A percentile compares a stretch with the other conserved stretches of the same genome.
Conservation (phyloP, 352 stramenopile genomes). For the Phytophthora sansomeana region DNA sequence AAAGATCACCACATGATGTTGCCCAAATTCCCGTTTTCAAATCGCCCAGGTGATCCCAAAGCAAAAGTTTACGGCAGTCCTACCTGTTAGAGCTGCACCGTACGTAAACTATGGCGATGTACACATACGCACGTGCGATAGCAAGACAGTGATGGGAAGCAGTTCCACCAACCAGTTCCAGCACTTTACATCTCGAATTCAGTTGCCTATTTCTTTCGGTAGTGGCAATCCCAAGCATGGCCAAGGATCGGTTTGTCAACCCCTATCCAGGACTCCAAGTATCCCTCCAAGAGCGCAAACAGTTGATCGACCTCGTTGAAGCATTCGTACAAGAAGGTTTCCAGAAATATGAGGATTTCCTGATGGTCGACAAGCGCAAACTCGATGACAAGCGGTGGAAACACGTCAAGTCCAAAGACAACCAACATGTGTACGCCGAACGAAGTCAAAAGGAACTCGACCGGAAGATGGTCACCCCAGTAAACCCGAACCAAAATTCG, state of each 20-base stretch:
- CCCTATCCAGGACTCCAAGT: slow-evolving; percentile 28
- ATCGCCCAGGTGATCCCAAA: too few relatives aligned
- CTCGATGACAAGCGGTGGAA: slow-evolving; percentile 37
- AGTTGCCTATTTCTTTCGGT: slow-evolving; percentile 14
- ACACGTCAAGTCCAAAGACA: slow-evolving; percentile 32
- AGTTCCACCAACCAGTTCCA: too few relatives aligned
- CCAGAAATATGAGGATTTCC: slow-evolving; percentile 36
- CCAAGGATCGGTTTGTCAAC: slow-evolving; percentile 29
- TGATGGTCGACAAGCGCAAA: slow-evolving; percentile 19
- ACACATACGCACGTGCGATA: neutral
- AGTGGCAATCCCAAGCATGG: slow-evolving; percentile 12
- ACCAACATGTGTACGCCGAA: slow-evolving; percentile 27
- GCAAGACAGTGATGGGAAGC: too few relatives aligned
- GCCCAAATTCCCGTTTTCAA: too few relatives aligned
- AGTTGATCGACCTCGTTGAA: slow-evolving; percentile 24
- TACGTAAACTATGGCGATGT: too few relatives aligned
- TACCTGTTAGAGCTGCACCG: too few relatives aligned
- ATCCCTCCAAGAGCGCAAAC: slow-evolving; percentile 19
- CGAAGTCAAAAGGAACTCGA: slow-evolving; percentile 3
- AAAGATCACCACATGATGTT: too few relatives aligned
- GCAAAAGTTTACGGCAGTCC: too few relatives aligned
- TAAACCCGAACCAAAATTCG: neutral
- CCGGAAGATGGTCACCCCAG: neutral
- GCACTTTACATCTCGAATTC: neutral
- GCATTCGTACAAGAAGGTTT: slow-evolving; percentile 24